Base-by-base conservation (phyloP, 2,329 filamentous ascomycete species). In the Curvularia spicifera region DNA sequence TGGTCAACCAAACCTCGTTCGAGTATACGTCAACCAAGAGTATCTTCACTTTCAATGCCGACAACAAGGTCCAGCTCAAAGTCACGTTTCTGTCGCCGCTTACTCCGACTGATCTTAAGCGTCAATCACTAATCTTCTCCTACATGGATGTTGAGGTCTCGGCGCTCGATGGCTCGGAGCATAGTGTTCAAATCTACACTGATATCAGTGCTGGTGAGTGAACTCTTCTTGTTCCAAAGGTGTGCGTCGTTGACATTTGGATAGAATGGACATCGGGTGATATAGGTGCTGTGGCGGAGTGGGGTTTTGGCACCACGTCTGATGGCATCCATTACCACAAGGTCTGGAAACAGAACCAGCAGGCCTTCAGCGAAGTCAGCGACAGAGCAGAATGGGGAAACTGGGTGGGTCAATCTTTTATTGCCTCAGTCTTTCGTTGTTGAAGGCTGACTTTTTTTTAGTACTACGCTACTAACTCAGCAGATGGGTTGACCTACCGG, bases 221-320 rank as follows among this genome's bases (percentile, higher is more conserved):
- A 15, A 4, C 5, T 10, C 10, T 1, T n/a, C 20, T 5, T 15
- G 5, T 10, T 15, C 3, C 20, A 20, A 4, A 0, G 24, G 44
- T 24, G 4, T 20, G 26, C 12, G 3, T 9, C 13, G 46, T 61
- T 72, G 29, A 72, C 12, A 13, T 22, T 43, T 20, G 33, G 52
- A 39, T 56, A 91, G 90, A 93, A 81, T 92, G 88, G 86, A 84
- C 86, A 3, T 88, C 88, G 13, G 88, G 89, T 22, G 84, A 92
- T 68, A 76, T 78, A 6, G 75, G 65, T 26, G 78, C 84, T 4
- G 70, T 83, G 37, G 84, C 88, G 40, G 75, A 87, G 65, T 93
- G 90, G 90, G 82, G 87, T 46, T 84, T 84, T 59, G 82, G 72
- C 12, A 72, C 64, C 5, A 66, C 67, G 29, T 31, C 51, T 9